Evolutionary conservation across 2,329 filamentous ascomycete species (phyloP).

Genomic region (Alternaria triticimaculans): DNA sequence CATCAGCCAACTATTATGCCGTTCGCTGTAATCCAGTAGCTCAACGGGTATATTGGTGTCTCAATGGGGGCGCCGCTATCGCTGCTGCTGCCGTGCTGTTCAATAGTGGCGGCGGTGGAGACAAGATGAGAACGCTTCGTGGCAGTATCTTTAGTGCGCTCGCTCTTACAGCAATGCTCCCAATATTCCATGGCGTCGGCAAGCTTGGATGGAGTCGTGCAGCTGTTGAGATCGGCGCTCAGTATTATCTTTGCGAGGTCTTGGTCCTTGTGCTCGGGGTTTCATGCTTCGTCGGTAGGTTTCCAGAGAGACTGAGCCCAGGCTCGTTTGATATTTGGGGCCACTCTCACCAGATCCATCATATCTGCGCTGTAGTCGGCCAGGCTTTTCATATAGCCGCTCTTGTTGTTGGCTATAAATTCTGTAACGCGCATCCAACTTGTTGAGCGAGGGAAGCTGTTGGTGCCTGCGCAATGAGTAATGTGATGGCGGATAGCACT

Average conservation of each 20-base stretch:
- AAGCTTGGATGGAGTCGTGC: constrained; percentile 30
- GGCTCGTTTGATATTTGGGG: constrained; percentile 22
- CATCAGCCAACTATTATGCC: neutral
- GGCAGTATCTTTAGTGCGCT: neutral
- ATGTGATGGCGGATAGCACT: neutral
- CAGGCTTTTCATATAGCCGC: constrained; percentile 12
- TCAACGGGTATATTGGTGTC: neutral
- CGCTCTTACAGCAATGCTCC: constrained; percentile 14
- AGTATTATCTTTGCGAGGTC: neutral
- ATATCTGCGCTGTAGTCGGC: constrained; percentile 15
- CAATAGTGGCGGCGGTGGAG: neutral
- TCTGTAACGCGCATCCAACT: neutral
- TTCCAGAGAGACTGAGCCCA: constrained; percentile 21
- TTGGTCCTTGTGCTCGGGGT: constrained; percentile 13
- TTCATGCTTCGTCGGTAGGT: constrained; percentile 17
- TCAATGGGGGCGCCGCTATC: neutral
- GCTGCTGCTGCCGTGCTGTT: neutral
- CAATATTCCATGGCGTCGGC: constrained; percentile 30
- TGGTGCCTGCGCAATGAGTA: neutral
- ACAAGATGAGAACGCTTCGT: neutral
- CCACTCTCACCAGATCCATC: constrained; percentile 18
- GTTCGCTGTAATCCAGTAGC: neutral
- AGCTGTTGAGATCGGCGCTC: constrained; percentile 19
- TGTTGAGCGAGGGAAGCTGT: neutral
- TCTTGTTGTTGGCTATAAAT: neutral